Base-by-base conservation (phyloP, 2,329 filamentous ascomycete species). In the Fusarium sp. region DNA sequence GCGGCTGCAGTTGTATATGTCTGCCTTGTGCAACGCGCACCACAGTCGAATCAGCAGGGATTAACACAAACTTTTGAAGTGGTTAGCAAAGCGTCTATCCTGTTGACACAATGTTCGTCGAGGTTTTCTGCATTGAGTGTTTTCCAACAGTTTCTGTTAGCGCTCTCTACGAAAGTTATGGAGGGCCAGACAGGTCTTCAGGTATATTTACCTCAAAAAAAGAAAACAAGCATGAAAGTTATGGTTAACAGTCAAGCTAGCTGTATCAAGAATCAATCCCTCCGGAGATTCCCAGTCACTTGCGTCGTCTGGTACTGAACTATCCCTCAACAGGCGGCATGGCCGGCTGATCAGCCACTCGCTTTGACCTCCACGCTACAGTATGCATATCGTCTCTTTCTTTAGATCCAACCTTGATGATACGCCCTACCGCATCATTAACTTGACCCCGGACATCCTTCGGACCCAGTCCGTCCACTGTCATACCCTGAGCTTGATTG, bases 11-110 rank as follows among this genome's bases (percentile, higher is more conserved):
- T 68, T 0, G 20, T 46, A 1, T 68, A 68, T 13, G 13, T 68
- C 0, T 59, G 52, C 2, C 52, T 68, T 0, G 36, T 40, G 15
- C 63, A 66, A 3, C 20, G 33, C 0, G 3, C 31, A 18, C 22
- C 58, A 0, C 42, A 50, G 4, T n/a, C 18, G 1, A 49, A 42
- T 1, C 65, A 68, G 4, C 20, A 40, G 4, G 63, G 49, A 5
- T 49, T 68, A 17, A 50, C 65, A 0, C 63, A 68, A 3, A 68
- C 43, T 0, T 68, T 68, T 7, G 63, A 68, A 9, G 39, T 68
- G n/a, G 48, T 64, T 15, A 68, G 58, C 20, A 68, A 68, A 31
- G 63, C 65, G 0, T 68, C 65, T 6, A 60, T 68, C 4, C 3
- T 68, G 0, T 36, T 68, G 0, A 68, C 65, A 1, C 58, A 68